Percentiles rank a stretch among this genome's conserved stretches.
Evolutionary conservation across 176 grass and related monocot species (phyloP).

Genomic region (Lolium rigidum): DNA sequence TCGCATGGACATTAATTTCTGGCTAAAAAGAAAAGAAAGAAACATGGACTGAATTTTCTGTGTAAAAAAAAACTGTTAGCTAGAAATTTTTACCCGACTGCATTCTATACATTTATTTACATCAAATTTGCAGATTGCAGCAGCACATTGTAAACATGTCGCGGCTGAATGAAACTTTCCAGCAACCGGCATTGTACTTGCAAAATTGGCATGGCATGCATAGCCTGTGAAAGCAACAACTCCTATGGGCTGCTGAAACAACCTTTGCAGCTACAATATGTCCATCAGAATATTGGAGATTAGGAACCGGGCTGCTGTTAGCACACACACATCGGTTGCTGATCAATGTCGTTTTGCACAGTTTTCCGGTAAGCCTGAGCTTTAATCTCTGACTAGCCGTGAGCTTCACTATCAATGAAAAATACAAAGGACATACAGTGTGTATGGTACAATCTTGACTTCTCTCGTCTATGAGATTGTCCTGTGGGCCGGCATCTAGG

Average conservation of each 20-base stretch:
- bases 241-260: slow-evolving; percentile 15
- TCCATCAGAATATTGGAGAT: slow-evolving; percentile 24
- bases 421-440: slow-evolving; percentile 11
- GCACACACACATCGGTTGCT: slow-evolving; percentile 3
- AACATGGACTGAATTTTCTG: neutral
- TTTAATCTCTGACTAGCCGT: neutral
- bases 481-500: neutral
- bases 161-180: neutral
- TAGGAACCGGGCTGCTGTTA: slow-evolving; percentile 28
- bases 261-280: slow-evolving; percentile 18
- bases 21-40: neutral
- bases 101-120: neutral
- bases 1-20: neutral
- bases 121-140: neutral
- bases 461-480: neutral
- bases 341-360: slow-evolving; percentile 20
- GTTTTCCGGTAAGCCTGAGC: neutral
- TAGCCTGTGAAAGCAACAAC: slow-evolving; percentile 26
- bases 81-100: neutral
- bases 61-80: neutral
- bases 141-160: neutral
- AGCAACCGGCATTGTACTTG: slow-evolving; percentile 8
- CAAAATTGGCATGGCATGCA: slow-evolving; percentile 26
- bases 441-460: slow-evolving; percentile 1
- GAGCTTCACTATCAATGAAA: slow-evolving; percentile 6